A percentile compares a stretch with the other conserved stretches of the same genome.
phyloP scores from a whole-genome alignment of 768 basidiomycete genomes.

The Holtermanniella nyarrowii region DNA sequence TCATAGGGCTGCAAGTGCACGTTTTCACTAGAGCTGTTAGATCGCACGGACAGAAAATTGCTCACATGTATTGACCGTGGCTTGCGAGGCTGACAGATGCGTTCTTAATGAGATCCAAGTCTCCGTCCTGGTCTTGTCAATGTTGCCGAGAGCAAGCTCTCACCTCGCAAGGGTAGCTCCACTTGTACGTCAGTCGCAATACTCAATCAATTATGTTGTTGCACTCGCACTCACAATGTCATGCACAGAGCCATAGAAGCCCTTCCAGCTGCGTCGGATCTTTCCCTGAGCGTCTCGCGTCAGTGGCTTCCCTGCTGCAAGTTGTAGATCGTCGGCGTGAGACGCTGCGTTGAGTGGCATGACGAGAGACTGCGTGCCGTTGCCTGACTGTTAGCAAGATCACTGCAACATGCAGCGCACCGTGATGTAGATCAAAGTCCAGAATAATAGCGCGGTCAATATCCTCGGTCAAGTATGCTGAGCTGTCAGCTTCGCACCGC shows the following conservation, averaged over 20 bases:
- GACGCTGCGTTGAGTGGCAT: conserved; percentile 90
- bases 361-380: conserved; percentile 83
- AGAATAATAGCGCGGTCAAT: conserved; percentile 72
- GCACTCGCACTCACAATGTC: conserved; percentile 59
- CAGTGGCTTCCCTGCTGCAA: conserved; percentile 37
- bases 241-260: conserved; percentile 88
- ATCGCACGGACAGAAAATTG: neutral
- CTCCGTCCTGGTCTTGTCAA: conserved; percentile 56
- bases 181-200: conserved; percentile 14
- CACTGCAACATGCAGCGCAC: conserved; percentile 37
- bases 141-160: conserved; percentile 8
- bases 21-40: conserved; percentile 40
- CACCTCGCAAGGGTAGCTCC: conserved; percentile 75
- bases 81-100: conserved; percentile 71
- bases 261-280: conserved; percentile 41
- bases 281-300: conserved; percentile 39
- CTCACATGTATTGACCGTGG: conserved; percentile 69
- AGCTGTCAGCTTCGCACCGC: neutral
- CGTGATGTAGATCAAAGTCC: conserved; percentile 88
- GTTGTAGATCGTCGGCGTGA: conserved; percentile 52
- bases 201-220: neutral
- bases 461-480: conserved; percentile 71
- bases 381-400: conserved; percentile 49
- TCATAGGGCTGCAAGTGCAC: conserved; percentile 67
- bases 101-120: conserved; percentile 64